These are phyloP conservation scores for Uronychia binucleata DNA, from an alignment of 73 alveolate species.

Conservation along the genomic window DNA sequence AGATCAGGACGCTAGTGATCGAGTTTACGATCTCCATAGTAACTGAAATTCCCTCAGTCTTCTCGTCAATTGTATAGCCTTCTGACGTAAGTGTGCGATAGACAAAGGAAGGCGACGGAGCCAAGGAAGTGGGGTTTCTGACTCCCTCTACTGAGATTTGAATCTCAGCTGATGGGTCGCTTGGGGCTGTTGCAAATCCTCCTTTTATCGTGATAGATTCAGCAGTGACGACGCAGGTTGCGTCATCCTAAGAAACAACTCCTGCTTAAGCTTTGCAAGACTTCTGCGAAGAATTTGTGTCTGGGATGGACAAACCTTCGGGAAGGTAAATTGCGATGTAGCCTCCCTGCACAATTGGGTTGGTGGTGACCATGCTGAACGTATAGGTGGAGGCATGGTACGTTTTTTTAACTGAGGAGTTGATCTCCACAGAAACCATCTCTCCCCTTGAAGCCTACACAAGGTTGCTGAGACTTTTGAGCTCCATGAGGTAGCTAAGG, in stretches of 20 bases:
- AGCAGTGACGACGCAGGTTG: neutral
- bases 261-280: neutral
- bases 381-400: neutral
- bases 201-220: neutral
- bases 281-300: neutral
- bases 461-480: neutral
- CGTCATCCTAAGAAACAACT: neutral
- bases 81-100: neutral
- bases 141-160: neutral
- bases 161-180: neutral
- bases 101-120: conserved; percentile 8
- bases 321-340: neutral
- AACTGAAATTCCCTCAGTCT: neutral
- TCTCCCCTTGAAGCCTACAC: neutral
- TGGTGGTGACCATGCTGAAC: neutral
- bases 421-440: neutral
- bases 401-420: neutral
- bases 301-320: neutral
- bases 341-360: neutral
- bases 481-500: neutral
- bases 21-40: neutral
- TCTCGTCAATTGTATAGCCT: conserved; percentile 24
- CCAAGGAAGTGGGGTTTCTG: conserved; percentile 16
- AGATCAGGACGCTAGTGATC: neutral
- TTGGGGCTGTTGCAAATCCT: neutral